These are phyloP conservation scores for Conringia planisiliqua DNA, from an alignment of 345 rosid species.

Conservation along the genomic window DNA sequence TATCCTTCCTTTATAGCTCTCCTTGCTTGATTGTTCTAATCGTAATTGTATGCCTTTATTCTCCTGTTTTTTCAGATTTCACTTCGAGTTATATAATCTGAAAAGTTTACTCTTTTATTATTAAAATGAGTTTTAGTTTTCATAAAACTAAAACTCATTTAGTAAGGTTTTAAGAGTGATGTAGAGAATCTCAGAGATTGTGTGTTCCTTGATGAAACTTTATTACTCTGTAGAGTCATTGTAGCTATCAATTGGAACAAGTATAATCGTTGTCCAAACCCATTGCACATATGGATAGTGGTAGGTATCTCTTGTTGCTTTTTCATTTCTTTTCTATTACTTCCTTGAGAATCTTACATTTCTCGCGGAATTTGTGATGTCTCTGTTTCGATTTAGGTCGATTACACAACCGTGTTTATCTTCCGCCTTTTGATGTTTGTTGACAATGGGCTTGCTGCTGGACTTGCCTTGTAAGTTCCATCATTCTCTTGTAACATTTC, in stretches of 20 bases:
- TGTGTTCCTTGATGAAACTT: background rate
- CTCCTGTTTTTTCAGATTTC: too few species aligned
- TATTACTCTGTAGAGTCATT: slow-evolving; percentile 45
- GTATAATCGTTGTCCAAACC: slow-evolving; percentile 64
- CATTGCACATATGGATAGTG: slow-evolving; percentile 91
- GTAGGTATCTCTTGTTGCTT: slow-evolving; percentile 42
- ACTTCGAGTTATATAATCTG: background rate
- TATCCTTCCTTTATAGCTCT: slow-evolving; percentile 58
- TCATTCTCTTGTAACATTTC: background rate
- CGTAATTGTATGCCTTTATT: background rate
- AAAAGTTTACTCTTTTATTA: background rate
- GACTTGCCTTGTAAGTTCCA: slow-evolving; percentile 80
- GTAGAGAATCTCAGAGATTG: background rate
- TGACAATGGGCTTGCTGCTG: slow-evolving; percentile 81
- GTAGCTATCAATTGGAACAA: slow-evolving; percentile 77
- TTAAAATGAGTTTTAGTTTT: background rate
- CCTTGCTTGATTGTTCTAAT: background rate
- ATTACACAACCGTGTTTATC: slow-evolving; percentile 71
- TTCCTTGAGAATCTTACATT: background rate
- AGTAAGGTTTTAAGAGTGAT: background rate
- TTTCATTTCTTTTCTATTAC: background rate
- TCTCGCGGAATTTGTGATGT: background rate
- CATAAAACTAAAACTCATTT: background rate
- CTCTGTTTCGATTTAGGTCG: slow-evolving; percentile 52
- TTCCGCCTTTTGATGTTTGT: slow-evolving; percentile 83